Evolutionary conservation across 148 eudicot genomes (phyloP), one percentile per base, ranked within the genome.

Genomic region (Rhododendron ferrugineum): DNA sequence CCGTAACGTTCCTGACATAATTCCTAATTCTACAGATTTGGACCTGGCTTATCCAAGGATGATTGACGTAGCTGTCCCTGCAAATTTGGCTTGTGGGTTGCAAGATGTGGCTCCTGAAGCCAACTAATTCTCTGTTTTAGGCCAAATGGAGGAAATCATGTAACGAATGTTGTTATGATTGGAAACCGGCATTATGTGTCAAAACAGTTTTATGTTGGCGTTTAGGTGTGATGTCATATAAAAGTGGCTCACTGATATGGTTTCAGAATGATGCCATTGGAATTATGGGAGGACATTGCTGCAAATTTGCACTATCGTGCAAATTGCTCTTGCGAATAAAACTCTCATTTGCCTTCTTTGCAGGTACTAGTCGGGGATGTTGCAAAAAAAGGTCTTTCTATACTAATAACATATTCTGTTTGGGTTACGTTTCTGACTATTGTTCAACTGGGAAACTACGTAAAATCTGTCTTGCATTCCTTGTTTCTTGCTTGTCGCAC

Each of bases 21-120:
- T 40, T n/a, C 50, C 10, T 82, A 46, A 44, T 83, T 58, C 86
- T 56, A 78, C 93, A 97, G 99, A 95, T 91, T 90, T 97, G 86
- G 93, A 94, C 62, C 90, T 97, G 85, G 85, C 98, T 42, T 97
- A 94, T 86, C 99, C 99, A 3, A 97, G 92, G 92, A 93, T 97
- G 98, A 95, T 97, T 0, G 98, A 97, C 76, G 85, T 90, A 84
- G 99, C 99, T 14, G 95, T 97, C 42, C 99, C 98, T 20, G 98
- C 98, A 46, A 97, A 97, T 87, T 88, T 95, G 98, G 98, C 85
- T 32, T 97, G 99, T 84, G 99, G 98, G 64, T 86, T 95, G 83
- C 99, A 97, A 89, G 96, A 95, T 68, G 73, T 88, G 18, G 89
- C 84, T 81, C 52, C 88, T 40, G 83, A 87, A 80, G 84, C 88